Evolutionary conservation across 2,329 filamentous ascomycete species (phyloP).

Genomic region (Talaromyces pinophilus): DNA sequence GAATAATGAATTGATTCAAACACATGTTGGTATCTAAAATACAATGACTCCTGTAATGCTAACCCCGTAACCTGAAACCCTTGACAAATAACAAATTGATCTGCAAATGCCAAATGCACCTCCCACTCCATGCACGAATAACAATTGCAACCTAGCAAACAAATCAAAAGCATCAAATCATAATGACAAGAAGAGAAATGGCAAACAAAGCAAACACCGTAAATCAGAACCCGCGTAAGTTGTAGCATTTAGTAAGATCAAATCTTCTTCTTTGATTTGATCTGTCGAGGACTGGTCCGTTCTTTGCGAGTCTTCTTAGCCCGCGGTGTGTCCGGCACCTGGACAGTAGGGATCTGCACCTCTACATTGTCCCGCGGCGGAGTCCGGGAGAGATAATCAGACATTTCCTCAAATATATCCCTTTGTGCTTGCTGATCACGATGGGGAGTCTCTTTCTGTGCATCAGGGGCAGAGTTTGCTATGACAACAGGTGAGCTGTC

Average conservation of each 20-base stretch:
- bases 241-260: background rate
- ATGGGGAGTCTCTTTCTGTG: background rate
- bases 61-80: background rate
- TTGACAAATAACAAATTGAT: background rate
- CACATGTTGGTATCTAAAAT: conserved; percentile 21
- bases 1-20: conserved; percentile 14
- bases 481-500: background rate
- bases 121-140: conserved; percentile 5
- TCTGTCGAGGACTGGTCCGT: conserved; percentile 18
- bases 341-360: conserved; percentile 28
- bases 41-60: conserved; percentile 20
- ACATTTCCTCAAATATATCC: conserved; percentile 18
- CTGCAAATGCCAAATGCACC: conserved; percentile 5
- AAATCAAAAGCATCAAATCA: background rate
- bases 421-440: background rate
- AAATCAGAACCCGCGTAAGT: background rate
- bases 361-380: conserved; percentile 1
- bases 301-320: conserved; percentile 2
- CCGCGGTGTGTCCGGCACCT: conserved; percentile 33
- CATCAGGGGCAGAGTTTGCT: background rate
- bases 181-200: background rate
- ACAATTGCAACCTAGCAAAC: background rate
- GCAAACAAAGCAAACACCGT: background rate
- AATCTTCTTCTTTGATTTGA: conserved; percentile 11
- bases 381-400: background rate